phyloP scores from a whole-genome alignment of 1,139 yeast species.

The Geotrichum carabidarum region DNA sequence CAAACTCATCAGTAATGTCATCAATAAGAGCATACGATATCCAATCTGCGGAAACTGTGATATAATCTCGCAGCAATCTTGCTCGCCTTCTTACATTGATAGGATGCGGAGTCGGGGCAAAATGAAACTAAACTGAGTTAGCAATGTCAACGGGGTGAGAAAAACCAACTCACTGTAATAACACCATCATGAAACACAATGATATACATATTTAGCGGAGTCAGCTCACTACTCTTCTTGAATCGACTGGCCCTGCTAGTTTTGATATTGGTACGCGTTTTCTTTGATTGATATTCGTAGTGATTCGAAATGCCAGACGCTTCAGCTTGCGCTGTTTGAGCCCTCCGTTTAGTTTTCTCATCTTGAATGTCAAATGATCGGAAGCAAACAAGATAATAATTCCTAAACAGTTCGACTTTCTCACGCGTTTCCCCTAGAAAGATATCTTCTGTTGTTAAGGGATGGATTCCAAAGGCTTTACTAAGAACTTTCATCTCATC shows the following conservation, averaged over 20 bases:
- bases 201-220: constrained; percentile 88
- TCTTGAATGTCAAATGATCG: constrained; percentile 38
- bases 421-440: constrained; percentile 91
- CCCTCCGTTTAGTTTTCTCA: constrained; percentile 14
- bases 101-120: constrained; percentile 93
- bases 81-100: constrained; percentile 92
- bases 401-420: constrained; percentile 83
- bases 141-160: not conserved
- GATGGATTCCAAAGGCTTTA: constrained; percentile 90
- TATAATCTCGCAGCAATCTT: constrained; percentile 75
- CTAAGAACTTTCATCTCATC: constrained; percentile 92
- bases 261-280: not conserved
- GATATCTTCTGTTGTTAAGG: constrained; percentile 92
- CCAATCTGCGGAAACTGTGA: constrained; percentile 93
- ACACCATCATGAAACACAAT: constrained; percentile 89
- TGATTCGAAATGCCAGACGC: constrained; percentile 5
- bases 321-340: constrained; percentile 10
- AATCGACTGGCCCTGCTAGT: constrained; percentile 18
- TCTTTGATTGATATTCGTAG: not conserved
- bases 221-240: constrained; percentile 65
- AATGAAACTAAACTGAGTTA: constrained; percentile 52
- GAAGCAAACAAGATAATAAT: constrained; percentile 88
- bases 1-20: constrained; percentile 95
- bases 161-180: constrained; percentile 44
- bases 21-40: constrained; percentile 93